A percentile compares a stretch with the other conserved stretches of the same genome.
These are phyloP conservation scores for Chrysanthemum seticuspe DNA, from an alignment of 129 eudicot genomes.

Conservation along the genomic window DNA sequence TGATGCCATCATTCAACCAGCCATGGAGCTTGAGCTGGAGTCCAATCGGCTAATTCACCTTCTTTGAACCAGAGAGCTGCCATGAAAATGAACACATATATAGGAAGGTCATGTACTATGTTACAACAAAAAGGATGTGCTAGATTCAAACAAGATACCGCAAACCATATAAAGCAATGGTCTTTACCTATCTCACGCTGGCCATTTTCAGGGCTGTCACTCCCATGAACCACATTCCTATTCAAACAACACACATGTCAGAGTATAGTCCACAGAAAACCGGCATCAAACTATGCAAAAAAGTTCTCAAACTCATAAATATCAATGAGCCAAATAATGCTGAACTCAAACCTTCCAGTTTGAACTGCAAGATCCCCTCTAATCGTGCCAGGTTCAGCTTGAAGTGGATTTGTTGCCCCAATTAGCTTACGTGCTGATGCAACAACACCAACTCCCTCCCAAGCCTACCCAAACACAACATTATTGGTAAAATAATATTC, in stretches of 20 bases:
- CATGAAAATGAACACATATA: slow-evolving; percentile 12
- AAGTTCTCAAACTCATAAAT: background rate
- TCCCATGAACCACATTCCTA: slow-evolving; percentile 98
- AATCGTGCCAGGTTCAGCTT: slow-evolving; percentile 98
- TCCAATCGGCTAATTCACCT: slow-evolving; percentile 85
- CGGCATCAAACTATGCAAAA: background rate
- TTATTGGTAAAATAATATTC: background rate
- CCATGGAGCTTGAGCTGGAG: slow-evolving; percentile 80
- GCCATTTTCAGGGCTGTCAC: slow-evolving; percentile 98
- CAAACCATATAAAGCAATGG: slow-evolving; percentile 4
- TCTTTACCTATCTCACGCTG: slow-evolving; percentile 86
- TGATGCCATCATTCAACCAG: slow-evolving; percentile 49
- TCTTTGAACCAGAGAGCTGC: slow-evolving; percentile 96
- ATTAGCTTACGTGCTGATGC: slow-evolving; percentile 94
- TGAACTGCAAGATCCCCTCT: slow-evolving; percentile 98
- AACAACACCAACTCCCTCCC: slow-evolving; percentile 98
- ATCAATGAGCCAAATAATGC: background rate
- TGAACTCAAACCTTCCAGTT: slow-evolving; percentile 74
- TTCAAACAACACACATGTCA: slow-evolving; percentile 14
- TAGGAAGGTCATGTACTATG: background rate
- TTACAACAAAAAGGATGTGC: background rate
- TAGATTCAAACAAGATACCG: slow-evolving; percentile 1
- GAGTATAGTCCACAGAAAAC: background rate
- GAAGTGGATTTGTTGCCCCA: slow-evolving; percentile 94
- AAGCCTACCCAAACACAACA: slow-evolving; percentile 53